Evolutionary conservation across 371 early-diverging fungal genomes (phyloP).

Genomic region (Mucor piriformis): DNA sequence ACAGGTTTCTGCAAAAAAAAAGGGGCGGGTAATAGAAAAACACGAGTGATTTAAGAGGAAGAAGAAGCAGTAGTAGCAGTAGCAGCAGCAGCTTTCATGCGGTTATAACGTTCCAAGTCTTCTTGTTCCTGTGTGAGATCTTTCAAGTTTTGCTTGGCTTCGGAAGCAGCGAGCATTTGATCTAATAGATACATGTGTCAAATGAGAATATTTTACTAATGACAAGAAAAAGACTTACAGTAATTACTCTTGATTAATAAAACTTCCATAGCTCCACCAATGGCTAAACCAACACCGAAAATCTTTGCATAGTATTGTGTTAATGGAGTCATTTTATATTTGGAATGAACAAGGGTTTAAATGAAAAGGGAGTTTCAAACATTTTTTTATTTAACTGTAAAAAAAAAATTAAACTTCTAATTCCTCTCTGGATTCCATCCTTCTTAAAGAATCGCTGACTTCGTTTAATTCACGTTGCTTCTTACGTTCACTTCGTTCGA

Average conservation of each 20-base stretch:
- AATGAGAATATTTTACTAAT: too few relatives aligned
- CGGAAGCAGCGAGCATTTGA: conserved; percentile 54
- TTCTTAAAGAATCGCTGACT: conserved; percentile 7
- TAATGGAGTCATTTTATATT: conserved; percentile 14
- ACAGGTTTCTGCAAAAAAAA: not conserved
- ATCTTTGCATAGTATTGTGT: conserved; percentile 42
- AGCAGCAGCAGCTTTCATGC: conserved; percentile 15
- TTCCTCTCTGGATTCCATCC: conserved; percentile 1
- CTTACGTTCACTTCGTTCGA: conserved; percentile 28
- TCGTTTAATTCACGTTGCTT: conserved; percentile 22
- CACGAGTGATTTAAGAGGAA: not conserved
- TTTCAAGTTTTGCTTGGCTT: conserved; percentile 45
- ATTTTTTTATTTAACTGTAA: not conserved
- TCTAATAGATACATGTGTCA: conserved; percentile 20
- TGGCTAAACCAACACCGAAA: conserved; percentile 40
- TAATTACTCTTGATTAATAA: conserved; percentile 51
- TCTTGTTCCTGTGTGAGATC: conserved; percentile 42
- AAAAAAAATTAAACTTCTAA: not conserved
- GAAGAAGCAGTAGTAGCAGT: not conserved
- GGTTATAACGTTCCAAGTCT: conserved; percentile 36
- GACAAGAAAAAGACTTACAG: conserved; percentile 31
- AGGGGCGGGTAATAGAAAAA: not conserved
- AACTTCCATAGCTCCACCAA: conserved; percentile 48
- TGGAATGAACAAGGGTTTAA: conserved; percentile 8
- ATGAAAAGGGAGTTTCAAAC: not conserved